Conservation (phyloP, 805 yeast species). For the Candida alai region DNA sequence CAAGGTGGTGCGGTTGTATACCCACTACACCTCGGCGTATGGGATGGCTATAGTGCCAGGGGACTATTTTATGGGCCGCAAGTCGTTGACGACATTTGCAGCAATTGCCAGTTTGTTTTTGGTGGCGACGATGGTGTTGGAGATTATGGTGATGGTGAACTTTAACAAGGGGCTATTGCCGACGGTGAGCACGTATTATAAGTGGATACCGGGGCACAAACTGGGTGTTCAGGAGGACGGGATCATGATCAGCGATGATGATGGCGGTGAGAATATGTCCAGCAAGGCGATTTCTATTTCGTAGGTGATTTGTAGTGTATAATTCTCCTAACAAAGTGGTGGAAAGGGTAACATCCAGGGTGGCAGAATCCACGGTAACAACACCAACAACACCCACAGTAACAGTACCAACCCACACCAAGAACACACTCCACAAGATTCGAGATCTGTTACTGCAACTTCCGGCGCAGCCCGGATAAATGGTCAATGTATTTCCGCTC, state of each 20-base stretch:
- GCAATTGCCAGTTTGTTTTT: conserved; percentile 38
- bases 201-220: conserved; percentile 10
- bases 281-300: no score
- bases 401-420: no score
- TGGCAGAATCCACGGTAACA: no score
- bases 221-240: conserved; percentile 1
- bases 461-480: no score
- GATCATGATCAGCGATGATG: conserved; percentile 7
- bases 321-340: no score
- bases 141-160: conserved; percentile 13
- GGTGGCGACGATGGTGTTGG: conserved; percentile 25
- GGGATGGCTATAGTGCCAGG: conserved; percentile 25
- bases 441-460: no score
- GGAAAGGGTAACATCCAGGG: no score
- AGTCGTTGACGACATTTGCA: conserved; percentile 43
- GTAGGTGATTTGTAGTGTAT: no score
- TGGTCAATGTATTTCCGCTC: no score
- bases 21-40: conserved; percentile 37
- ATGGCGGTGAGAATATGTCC: no score
- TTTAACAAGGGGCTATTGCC: conserved; percentile 20
- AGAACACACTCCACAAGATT: no score
- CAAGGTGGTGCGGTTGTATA: conserved; percentile 43
- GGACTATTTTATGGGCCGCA: conserved; percentile 41
- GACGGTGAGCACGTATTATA: conserved; percentile 12
- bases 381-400: no score